A percentile compares a stretch with the other conserved stretches of the same genome.
These are phyloP conservation scores for Prunus mume DNA, from an alignment of 306 rosid species.

Conservation along the genomic window DNA sequence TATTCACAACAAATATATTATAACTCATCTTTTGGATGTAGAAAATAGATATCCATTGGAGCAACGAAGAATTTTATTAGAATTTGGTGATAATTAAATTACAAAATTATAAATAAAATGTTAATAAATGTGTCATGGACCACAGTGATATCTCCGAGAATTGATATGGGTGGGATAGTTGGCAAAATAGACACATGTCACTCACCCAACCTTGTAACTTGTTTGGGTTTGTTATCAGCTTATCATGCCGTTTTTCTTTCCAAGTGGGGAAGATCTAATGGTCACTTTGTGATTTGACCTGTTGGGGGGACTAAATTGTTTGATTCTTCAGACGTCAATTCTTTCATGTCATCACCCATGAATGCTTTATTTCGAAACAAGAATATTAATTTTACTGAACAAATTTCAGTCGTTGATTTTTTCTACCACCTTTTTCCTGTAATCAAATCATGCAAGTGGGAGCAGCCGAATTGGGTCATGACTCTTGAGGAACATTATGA, in stretches of 20 bases:
- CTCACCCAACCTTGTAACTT: conserved; percentile 27
- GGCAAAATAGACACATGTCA: conserved; percentile 29
- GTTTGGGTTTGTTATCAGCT: not conserved
- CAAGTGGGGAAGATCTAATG: conserved; percentile 38
- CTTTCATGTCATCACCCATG: not conserved
- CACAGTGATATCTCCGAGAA: too few relatives aligned
- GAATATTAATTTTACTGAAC: not conserved
- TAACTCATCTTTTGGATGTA: too few relatives aligned
- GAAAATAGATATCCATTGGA: too few relatives aligned
- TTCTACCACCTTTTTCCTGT: not conserved
- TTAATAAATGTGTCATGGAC: too few relatives aligned
- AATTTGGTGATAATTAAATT: too few relatives aligned
- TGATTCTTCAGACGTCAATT: conserved; percentile 19
- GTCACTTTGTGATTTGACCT: conserved; percentile 57
- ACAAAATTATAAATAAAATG: too few relatives aligned
- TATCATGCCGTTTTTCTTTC: conserved; percentile 15
- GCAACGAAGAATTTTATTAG: too few relatives aligned
- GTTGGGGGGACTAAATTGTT: conserved; percentile 22
- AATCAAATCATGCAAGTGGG: conserved; percentile 1
- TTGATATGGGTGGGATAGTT: conserved; percentile 12
- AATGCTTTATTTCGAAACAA: not conserved
- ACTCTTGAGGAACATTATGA: not conserved
- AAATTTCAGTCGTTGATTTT: not conserved
- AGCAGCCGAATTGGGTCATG: not conserved
- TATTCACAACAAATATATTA: too few relatives aligned